phyloP scores from a whole-genome alignment of 768 basidiomycete genomes.

The Trametes cubensis region DNA sequence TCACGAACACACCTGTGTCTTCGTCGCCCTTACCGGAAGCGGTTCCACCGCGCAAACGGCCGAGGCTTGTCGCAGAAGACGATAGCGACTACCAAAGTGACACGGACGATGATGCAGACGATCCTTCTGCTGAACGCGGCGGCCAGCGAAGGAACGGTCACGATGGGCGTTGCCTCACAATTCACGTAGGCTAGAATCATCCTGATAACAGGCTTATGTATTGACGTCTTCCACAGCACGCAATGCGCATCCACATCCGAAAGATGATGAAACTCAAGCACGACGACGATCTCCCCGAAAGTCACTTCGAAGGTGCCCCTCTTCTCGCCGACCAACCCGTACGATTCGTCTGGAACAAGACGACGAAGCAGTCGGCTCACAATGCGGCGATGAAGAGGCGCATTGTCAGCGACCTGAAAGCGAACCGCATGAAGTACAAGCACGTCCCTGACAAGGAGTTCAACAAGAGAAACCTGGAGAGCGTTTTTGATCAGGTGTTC shows the following conservation, averaged over 20 bases:
- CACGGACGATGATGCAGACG: slow-evolving; percentile 42
- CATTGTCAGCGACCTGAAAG: slow-evolving; percentile 60
- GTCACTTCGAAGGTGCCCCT: slow-evolving; percentile 55
- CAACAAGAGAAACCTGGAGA: slow-evolving; percentile 58
- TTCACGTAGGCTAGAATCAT: slow-evolving; percentile 51
- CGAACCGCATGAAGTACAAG: slow-evolving; percentile 57
- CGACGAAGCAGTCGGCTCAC: slow-evolving; percentile 72
- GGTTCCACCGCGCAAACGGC: slow-evolving; percentile 22
- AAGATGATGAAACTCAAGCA: slow-evolving; percentile 57
- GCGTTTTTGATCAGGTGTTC: slow-evolving; percentile 71
- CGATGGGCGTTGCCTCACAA: slow-evolving; percentile 65
- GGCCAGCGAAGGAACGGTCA: slow-evolving; percentile 58
- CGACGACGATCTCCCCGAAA: slow-evolving; percentile 63
- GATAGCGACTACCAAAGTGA: slow-evolving; percentile 31
- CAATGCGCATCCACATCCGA: slow-evolving; percentile 69
- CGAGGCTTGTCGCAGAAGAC: slow-evolving; percentile 43
- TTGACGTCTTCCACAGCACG: slow-evolving; percentile 48
- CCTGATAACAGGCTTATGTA: background rate
- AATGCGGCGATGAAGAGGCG: slow-evolving; percentile 73
- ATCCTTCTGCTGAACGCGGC: slow-evolving; percentile 35
- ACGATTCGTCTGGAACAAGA: slow-evolving; percentile 82
- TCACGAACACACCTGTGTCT: slow-evolving; percentile 30
- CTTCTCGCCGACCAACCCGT: slow-evolving; percentile 55
- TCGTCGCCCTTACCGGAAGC: slow-evolving; percentile 39
- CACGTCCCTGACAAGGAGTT: slow-evolving; percentile 71